phyloP scores from a whole-genome alignment of 192 early-diverging fungal species.

The Helicostylum pulchrum region DNA sequence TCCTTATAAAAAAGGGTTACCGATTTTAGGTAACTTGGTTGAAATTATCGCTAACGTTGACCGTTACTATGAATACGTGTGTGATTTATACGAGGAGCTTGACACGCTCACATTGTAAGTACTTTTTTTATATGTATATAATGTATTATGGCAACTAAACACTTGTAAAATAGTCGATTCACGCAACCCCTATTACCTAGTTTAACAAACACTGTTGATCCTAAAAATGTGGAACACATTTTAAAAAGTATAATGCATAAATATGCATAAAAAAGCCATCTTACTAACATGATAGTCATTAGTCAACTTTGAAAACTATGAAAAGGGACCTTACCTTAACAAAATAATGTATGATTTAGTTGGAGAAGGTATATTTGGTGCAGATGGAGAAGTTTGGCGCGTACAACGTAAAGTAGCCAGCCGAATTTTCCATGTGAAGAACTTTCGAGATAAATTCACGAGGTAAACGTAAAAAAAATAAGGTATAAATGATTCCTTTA shows the following conservation, averaged over 20 bases:
- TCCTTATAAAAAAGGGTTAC: slow-evolving; percentile 3
- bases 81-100: slow-evolving; percentile 4
- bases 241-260: slow-evolving; percentile 20
- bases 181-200: slow-evolving; percentile 1
- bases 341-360: slow-evolving; percentile 47
- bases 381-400: slow-evolving; percentile 48
- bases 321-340: slow-evolving; percentile 37
- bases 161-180: too few relatives aligned
- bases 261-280: not conserved
- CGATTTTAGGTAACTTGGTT: slow-evolving; percentile 20
- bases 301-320: slow-evolving; percentile 34
- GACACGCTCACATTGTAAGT: slow-evolving; percentile 4
- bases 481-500: too few relatives aligned
- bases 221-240: slow-evolving; percentile 29
- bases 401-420: slow-evolving; percentile 49
- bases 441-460: slow-evolving; percentile 30
- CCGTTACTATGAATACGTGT: slow-evolving; percentile 6
- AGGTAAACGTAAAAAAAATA: slow-evolving; percentile 12
- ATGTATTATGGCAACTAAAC: too few relatives aligned
- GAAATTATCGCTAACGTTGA: not conserved
- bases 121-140: too few relatives aligned
- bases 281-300: not conserved
- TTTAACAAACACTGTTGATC: slow-evolving; percentile 20
- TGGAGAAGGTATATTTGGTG: slow-evolving; percentile 66
- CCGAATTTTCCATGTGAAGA: slow-evolving; percentile 31